Evolutionary conservation across 2,329 filamentous ascomycete species (phyloP), one percentile per base, ranked within the genome.

Genomic region (Venturia pyrina): DNA sequence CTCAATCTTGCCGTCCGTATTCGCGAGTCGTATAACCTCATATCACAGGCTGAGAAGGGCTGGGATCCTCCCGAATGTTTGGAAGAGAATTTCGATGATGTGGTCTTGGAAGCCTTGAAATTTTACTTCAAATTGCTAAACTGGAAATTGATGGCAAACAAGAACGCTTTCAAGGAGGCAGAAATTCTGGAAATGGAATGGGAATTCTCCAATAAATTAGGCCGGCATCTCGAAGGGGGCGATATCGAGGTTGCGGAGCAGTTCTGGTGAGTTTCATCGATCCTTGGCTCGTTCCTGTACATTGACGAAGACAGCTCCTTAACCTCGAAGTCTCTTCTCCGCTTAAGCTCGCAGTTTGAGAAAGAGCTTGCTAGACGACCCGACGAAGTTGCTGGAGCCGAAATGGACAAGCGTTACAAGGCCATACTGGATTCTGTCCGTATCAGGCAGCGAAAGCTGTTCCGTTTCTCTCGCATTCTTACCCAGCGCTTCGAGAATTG

Each of bases 81-180:
- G 69, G 95, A 98, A 73, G 95, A 99, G 74, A 91, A 91, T 53
- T 99, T 98, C 72, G 95, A 98, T 74, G 85, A 88, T 43, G 91
- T 96, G 21, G 91, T 98, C 11, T 78, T 99, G 56, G 93, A 97
- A 72, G 93, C 93, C 0, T 81, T 99, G 70, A 96, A 93, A 75
- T 98, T 96, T 76, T 99, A 99, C 78, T 99, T 99, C 83, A 95
- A 93, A 75, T 93, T 99, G 85, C 82, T 99, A 57, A 97, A 98
- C 74, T 98, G 93, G 91, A 98, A 98, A 76, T 81, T 99, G 64
- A 93, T 90, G 71, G 91, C 92, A 66, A 98, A 98, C 80, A 98
- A 97, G 76, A 99, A 98, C 78, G 97, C 93, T 0, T 99, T 99
- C 83, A 98, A 98, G 74, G 95, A 99, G 76, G 95, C 95, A 7